Base-by-base conservation (phyloP, 371 early-diverging fungal species). In the Choanephora cucurbitarum region DNA sequence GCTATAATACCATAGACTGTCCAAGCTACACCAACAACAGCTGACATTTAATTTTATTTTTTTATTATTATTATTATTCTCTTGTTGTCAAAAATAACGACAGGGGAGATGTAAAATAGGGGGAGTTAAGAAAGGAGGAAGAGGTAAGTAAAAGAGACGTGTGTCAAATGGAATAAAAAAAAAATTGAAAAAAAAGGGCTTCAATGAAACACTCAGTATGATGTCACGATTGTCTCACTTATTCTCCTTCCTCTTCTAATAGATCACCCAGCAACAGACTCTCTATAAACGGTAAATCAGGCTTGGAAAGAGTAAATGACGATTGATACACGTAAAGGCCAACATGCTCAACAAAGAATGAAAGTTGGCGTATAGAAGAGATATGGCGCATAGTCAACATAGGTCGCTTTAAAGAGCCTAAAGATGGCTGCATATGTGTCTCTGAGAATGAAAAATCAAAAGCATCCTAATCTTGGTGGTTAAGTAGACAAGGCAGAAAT, bases 251-350 rank as follows among this genome's bases (percentile, higher is more conserved):
- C 1, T 79, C 81, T 44, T 86, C 85, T 50, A 91, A 63, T 43
- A 93, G 69, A 45, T 93, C 92, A 50, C 77, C 79, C 47, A 87
- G 85, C 48, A 92, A 70, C 49, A 92, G 52, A 1, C 80, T 81
- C 63, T 92, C 91, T 64, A 91, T 88, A 70, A 86, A 91, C 22
- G 76, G 79, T 21, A 79, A 69, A 62, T 92, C 94, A 0, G 91
- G 91, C 54, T 81, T 76, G 5, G 88, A 83, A 28, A 86, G 67
- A 0, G 79, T 76, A 58, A 84, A 90, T 10, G 89, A 88, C 11
- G 84, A 79, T 56, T 90, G 82, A 65, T 91, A 91, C 11, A 84
- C 85, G 57, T 88, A 86, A 15, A 82, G 75, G 28, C 87, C 86
- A 22, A 91, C 77, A 62, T 85, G 83, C 24, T 83, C 82, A 42